Percentiles rank a stretch among this genome's conserved stretches.
Evolutionary conservation across 192 early-diverging fungal species (phyloP).

Genomic region (Lobosporangium transversale): DNA sequence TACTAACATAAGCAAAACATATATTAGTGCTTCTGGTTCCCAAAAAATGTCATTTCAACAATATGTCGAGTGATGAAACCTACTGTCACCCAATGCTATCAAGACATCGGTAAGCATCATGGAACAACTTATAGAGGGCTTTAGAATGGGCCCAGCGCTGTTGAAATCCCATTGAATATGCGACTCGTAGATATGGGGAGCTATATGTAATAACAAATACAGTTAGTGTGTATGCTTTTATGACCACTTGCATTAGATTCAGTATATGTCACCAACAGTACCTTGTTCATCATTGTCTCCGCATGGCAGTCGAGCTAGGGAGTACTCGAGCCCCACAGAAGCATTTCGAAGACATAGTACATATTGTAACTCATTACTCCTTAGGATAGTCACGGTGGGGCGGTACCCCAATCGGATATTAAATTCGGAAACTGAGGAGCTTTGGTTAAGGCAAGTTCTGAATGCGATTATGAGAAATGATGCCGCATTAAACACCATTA

Average conservation of each 20-base stretch:
- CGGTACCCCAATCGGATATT: slow-evolving; percentile 4
- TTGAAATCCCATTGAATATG: slow-evolving; percentile 15
- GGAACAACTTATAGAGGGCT: slow-evolving; percentile 53
- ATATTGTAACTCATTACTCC: background rate
- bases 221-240: background rate
- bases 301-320: slow-evolving; percentile 1
- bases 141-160: background rate
- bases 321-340: slow-evolving; percentile 6
- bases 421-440: slow-evolving; percentile 3
- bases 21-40: background rate
- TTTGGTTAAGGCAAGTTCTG: background rate
- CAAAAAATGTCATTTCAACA: background rate
- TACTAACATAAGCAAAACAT: slow-evolving; percentile 50
- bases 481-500: too few species aligned
- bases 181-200: background rate
- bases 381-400: slow-evolving; percentile 4
- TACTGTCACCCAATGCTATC: slow-evolving; percentile 77
- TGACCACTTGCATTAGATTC: too few species aligned
- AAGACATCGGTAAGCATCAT: slow-evolving; percentile 62
- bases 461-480: background rate
- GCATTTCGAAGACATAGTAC: slow-evolving; percentile 13
- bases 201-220: background rate
- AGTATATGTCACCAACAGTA: slow-evolving; percentile 7
- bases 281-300: background rate
- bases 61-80: slow-evolving; percentile 1